Conservation (phyloP, 1,139 yeast species). For the Debaryomyces coudertii region DNA sequence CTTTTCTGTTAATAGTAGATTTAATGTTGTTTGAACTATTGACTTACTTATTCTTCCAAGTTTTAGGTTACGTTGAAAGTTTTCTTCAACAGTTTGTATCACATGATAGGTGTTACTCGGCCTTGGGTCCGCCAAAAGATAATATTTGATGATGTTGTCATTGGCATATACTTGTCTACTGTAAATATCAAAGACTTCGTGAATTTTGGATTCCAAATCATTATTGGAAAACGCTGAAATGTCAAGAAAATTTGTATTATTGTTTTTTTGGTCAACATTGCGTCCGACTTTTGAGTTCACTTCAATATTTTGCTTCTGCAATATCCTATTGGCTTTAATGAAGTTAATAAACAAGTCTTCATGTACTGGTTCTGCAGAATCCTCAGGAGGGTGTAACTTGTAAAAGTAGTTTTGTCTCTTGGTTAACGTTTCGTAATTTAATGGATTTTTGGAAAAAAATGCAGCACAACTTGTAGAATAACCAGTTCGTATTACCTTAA, state of each 20-base stretch:
- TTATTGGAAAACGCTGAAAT: conserved; percentile 14
- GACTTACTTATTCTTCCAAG: conserved; percentile 11
- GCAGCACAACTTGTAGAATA: not conserved
- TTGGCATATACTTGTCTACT: conserved; percentile 12
- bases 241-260: conserved; percentile 1
- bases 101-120: conserved; percentile 24
- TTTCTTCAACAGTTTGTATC: conserved; percentile 17
- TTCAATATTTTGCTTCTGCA: conserved; percentile 18
- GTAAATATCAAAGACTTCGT: conserved; percentile 18
- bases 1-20: conserved; percentile 28
- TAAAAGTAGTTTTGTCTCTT: conserved; percentile 21
- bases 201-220: conserved; percentile 24
- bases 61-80: conserved; percentile 15
- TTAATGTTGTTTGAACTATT: conserved; percentile 23
- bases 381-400: conserved; percentile 4
- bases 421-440: conserved; percentile 32
- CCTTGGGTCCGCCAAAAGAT: conserved; percentile 26
- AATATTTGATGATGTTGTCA: conserved; percentile 20
- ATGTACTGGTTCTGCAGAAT: not conserved
- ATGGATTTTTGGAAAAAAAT: conserved; percentile 26
- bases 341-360: conserved; percentile 24
- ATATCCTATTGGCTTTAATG: conserved; percentile 27
- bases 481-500: not conserved
- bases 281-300: conserved; percentile 2
- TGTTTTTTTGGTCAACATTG: not conserved